Conservation (phyloP, 176 grass and related monocot genomes). For the Musa itinerans region DNA sequence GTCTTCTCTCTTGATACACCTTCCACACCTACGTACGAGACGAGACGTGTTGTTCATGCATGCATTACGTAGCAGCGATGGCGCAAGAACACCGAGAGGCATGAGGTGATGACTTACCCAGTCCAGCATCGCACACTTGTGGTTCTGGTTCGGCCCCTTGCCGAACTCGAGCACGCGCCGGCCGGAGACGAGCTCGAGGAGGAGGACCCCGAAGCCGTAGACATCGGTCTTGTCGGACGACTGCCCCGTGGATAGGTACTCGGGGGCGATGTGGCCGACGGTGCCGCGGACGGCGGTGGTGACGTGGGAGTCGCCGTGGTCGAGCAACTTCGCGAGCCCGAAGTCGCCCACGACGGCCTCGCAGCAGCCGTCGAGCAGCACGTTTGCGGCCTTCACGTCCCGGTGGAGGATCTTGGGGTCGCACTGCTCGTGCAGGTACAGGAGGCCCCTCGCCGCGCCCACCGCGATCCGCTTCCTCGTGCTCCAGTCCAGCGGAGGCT, state of each 20-base stretch:
- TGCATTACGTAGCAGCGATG: background rate
- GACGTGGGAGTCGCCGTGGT: constrained; percentile 74
- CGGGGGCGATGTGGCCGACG: constrained; percentile 59
- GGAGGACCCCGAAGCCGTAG: constrained; percentile 57
- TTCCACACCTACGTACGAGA: constrained; percentile 41
- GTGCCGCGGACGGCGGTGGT: constrained; percentile 70
- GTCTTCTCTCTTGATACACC: constrained; percentile 52
- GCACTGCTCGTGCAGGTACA: constrained; percentile 90
- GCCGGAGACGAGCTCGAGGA: constrained; percentile 61
- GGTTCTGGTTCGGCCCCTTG: constrained; percentile 25
- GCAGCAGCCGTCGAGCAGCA: constrained; percentile 59
- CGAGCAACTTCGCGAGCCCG: constrained; percentile 71
- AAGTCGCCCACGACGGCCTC: constrained; percentile 81
- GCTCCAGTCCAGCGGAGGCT: constrained; percentile 62
- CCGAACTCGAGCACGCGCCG: constrained; percentile 52
- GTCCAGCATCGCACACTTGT: constrained; percentile 50
- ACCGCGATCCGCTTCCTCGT: constrained; percentile 59
- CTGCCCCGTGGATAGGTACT: constrained; percentile 64
- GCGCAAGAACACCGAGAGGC: too few relatives aligned
- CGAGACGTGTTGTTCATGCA: background rate
- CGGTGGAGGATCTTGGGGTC: constrained; percentile 39
- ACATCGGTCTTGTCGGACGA: constrained; percentile 73
- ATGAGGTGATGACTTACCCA: constrained; percentile 34
- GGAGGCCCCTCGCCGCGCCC: constrained; percentile 46
- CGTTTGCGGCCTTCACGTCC: constrained; percentile 34